Evolutionary conservation across 768 basidiomycete species (phyloP).

Genomic region (Calocybe gangraenosa): DNA sequence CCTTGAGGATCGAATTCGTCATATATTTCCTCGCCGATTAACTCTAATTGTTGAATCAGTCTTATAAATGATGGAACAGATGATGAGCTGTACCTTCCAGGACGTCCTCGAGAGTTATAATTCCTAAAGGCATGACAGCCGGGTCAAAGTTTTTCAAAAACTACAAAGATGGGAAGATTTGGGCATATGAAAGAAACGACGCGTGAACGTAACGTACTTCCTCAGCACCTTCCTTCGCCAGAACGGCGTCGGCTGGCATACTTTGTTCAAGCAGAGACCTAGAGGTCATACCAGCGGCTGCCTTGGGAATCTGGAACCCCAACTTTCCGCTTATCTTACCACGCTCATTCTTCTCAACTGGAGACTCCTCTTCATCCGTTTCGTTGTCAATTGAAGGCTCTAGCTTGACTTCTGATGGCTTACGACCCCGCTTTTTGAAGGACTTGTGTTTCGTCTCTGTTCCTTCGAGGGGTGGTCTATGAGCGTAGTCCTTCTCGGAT

Average conservation of each 20-base stretch:
- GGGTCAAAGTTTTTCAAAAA: conserved; percentile 83
- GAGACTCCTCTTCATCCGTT: conserved; percentile 15
- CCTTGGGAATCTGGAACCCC: conserved; percentile 37
- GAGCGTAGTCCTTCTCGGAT: conserved; percentile 16
- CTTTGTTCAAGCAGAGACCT: conserved; percentile 65
- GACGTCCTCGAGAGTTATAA: conserved; percentile 92
- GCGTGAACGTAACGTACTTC: conserved; percentile 41
- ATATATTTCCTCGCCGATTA: conserved; percentile 91
- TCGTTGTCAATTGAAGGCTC: conserved; percentile 1
- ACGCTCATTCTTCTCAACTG: conserved; percentile 11
- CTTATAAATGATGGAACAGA: not conserved
- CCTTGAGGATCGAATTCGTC: conserved; percentile 87
- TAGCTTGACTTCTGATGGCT: not conserved
- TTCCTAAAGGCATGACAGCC: conserved; percentile 79
- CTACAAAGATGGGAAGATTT: conserved; percentile 26
- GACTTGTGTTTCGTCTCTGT: not conserved
- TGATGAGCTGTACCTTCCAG: conserved; percentile 54
- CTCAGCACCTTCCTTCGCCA: conserved; percentile 71
- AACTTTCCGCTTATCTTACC: conserved; percentile 26
- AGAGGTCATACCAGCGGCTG: conserved; percentile 37
- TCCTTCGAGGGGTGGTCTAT: not conserved
- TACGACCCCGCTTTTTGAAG: not conserved
- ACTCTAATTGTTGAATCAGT: conserved; percentile 42
- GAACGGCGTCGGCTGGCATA: conserved; percentile 86
- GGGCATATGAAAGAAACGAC: not conserved